Conservation (phyloP, 1,284 basidiomycete genomes). For the Cutaneotrichosporon daszewskae region DNA sequence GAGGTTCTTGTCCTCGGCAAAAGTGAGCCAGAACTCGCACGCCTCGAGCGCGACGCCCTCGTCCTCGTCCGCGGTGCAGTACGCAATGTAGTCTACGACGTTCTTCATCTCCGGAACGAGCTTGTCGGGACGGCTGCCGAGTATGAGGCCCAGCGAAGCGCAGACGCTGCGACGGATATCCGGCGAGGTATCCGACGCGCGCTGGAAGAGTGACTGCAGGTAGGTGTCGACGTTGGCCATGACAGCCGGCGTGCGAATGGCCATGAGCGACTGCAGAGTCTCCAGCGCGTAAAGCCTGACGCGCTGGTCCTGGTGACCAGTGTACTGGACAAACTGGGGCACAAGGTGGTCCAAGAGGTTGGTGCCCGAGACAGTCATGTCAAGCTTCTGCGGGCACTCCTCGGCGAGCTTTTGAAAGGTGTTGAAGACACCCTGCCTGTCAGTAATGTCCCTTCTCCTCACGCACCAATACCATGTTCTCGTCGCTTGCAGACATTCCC, state of each 20-base stretch:
- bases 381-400: constrained; percentile 92
- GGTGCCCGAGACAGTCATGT: constrained; percentile 76
- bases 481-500: constrained; percentile 66
- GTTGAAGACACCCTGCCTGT: constrained; percentile 77
- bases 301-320: constrained; percentile 62
- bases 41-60: constrained; percentile 93
- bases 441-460: constrained; percentile 41
- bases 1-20: constrained; percentile 88
- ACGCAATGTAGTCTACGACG: constrained; percentile 98
- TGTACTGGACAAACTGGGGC: constrained; percentile 83
- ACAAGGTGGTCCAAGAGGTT: constrained; percentile 89
- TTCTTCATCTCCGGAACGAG: constrained; percentile 92
- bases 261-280: constrained; percentile 88
- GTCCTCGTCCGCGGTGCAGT: constrained; percentile 94
- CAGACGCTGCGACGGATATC: constrained; percentile 93
- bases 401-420: constrained; percentile 94
- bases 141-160: constrained; percentile 86
- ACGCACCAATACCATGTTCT: constrained; percentile 80
- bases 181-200: constrained; percentile 88
- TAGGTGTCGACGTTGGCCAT: constrained; percentile 87
- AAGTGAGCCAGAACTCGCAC: constrained; percentile 99
- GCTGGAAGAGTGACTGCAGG: constrained; percentile 87
- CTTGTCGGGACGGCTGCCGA: constrained; percentile 89
- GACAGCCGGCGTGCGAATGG: constrained; percentile 73
- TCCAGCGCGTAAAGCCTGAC: constrained; percentile 92